Evolutionary conservation across 2,329 filamentous ascomycete genomes (phyloP), one percentile per base, ranked within the genome.

Genomic region (Davidsoniella australis): DNA sequence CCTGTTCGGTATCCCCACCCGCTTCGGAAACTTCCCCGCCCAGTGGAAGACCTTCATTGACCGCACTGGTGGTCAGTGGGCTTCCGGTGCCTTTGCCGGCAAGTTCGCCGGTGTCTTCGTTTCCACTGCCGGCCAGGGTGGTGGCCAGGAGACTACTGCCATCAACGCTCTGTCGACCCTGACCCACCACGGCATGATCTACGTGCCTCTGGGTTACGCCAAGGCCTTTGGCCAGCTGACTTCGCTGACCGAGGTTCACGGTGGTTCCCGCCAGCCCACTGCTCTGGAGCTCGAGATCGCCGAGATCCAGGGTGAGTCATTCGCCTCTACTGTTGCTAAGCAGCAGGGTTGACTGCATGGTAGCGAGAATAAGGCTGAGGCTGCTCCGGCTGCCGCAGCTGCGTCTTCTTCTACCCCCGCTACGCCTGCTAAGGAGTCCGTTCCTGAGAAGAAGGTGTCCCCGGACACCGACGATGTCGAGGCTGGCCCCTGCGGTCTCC

Each of bases 31-130:
- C 78, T 94, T 94, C 75, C 88, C 89, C 45, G 85, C 82, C 16
- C 91, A 98, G 70, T 95, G 84, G 84, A 95, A 91, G 73, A 62
- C 78, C 40, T 89, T 87, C 73, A 93, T 87, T 84, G 91, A 98
- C 72, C 75, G 76, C 67, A 88, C 86, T 20, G 89, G 89, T 61
- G 72, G 75, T 58, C 83, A 91, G 66, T 96, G 91, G 91, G 68
- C 73, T 54, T 64, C 67, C 12, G 89, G 89, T 55, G 78, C 71
- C 57, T 88, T 75, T 72, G 78, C 72, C 67, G 88, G 88, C 69
- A 96, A 96, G 73, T 80, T 86, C 61, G 89, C 83, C 49, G 89
- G 89, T 60, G 56, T 95, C 54, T 98, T 98, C 75, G 68, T 98
- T 65, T 85, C 81, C 55, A 93, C 86, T n/a, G 87, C 71, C 53